Base-by-base conservation (phyloP, 2,329 filamentous ascomycete species). In the Pseudopithomyces maydicus region DNA sequence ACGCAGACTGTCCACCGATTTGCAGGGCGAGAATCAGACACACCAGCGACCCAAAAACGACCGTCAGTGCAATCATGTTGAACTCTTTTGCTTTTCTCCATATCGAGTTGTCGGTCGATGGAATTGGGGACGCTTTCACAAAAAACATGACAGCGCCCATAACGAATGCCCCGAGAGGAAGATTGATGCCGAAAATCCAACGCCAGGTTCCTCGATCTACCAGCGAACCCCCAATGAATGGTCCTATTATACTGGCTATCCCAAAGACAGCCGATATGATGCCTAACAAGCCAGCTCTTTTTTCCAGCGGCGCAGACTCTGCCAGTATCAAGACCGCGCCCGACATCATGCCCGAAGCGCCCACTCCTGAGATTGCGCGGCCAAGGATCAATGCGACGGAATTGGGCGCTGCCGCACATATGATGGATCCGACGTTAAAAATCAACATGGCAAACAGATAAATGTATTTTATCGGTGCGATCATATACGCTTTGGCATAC, bases 341-440 rank as follows among this genome's bases (percentile, higher is more conserved):
- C 68, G 45, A 42, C 32, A 54, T 49, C 2, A 62, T 57, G 2
- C 59, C 59, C 15, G 49, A 20, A 6, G 42, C 48, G 11, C 59
- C 59, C 15, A 38, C 7, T 22, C 59, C 59, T 3, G 59, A 57
- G 14, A 62, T 53, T 6, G 59, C 54, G 14, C 59, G 56, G 10
- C 59, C 57, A 20, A 54, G 14, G 23, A 62, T 62, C 6, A 62
- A 44, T n/a, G 49, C 51, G 5, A 42, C 38, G 7, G 59, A 62
- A 19, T 36, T 57, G 6, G 59, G 54, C 1, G 80, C 78, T 2
- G 72, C 68, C 32, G 77, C 79, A 59, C 82, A 85, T 20, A 86
- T 60, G 6, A 81, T 55, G 0, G 81, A 84, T 2, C 84, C 84
- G 2, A 84, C 2, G 51, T 73, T 71, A 59, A 77, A 77, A n/a